Base-by-base conservation (phyloP, 331 rosid genomes). In the Dryas integrifolia region DNA sequence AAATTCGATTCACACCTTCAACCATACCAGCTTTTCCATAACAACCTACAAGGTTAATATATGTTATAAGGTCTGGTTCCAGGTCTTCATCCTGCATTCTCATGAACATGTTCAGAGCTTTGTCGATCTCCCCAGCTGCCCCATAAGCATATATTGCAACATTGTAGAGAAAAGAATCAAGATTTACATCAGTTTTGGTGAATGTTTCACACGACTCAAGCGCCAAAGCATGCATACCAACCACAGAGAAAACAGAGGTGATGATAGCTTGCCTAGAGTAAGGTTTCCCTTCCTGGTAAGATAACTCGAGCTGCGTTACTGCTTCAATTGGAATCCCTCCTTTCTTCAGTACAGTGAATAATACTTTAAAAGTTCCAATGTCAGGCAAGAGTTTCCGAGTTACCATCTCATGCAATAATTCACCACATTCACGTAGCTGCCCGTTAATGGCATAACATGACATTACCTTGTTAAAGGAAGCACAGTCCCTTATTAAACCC, bases 21-120 rank as follows among this genome's bases (percentile, higher is more conserved):
- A 94, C 60, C 91, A 94, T 85, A 70, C 96, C 89, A 48, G 96
- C 92, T 82, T 82, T 86, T 76, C 91, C 98, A 84, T 91, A 91
- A 73, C 97, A 94, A 48, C 51, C 65, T 5, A 88, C 91, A 70
- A 94, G 79, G 86, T 80, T 70, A 24, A 91, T 85, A 15, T 89
- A 69, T 0, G 97, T 91, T 49, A 88, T 92, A 46, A 91, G 48
- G 76, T 94, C 98, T 4, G 92, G 85, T 68, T 82, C 82, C 81
- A 87, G 63, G 44, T 39, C 80, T 75, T 72, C 77, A 67, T 94
- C 98, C 61, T 86, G 85, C 92, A 94, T 91, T 84, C 87, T 94
- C 92, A 91, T 88, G 65, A 86, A 83, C 67, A 82, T 67, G 74
- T 85, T 88, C 76, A 94, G 79, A 50, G 96, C 97, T 85, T 88